Evolutionary conservation across 352 stramenopile genomes (phyloP), one percentile per base, ranked within the genome.

Genomic region (Pythium sukuiense): DNA sequence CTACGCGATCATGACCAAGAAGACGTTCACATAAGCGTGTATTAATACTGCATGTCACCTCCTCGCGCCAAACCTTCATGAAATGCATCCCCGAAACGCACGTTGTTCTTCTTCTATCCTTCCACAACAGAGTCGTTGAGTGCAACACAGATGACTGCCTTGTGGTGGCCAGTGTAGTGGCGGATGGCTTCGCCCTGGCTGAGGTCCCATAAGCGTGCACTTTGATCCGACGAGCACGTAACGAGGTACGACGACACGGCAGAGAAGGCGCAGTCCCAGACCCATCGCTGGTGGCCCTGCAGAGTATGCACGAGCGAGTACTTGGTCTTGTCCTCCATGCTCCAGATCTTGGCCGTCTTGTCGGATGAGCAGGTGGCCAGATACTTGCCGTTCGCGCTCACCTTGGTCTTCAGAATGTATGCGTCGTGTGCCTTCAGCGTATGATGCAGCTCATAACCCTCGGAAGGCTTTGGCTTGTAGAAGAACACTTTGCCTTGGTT

Each of bases 1-100:
- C 74, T 94, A 98, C 59, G 77, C 90, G 54, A 99, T 99, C 73
- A 99, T 99, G 97, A 99, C 97, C 65, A 99, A 99, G 78, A 97
- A 91, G 69, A 93, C 85, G 7, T 93, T 91, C 63, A 93, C 85
- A 70, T 93, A 77, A 79, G 54, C 48, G 55, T 69, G 65, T 67
- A 70, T 59, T 46, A 56, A 61, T 65, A 70, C 39, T 55, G 49
- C 49, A 55, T 55, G 49, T 52, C 20, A 8, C 7, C 45, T 29
- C 18, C 6, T 30, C 45, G 18, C 45, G n/a, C 45, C 45, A 26
- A 27, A 52, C 3, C 11, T 14, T 20, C 45, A 30, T 8, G 9
- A 13, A 52, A 52, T 52, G 45, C 45, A 52, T 50, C 41, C 9
- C 20, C 37, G 14, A 43, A 13, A 43, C 14, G 45, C 45, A 26